These are phyloP conservation scores for Thermochaetoides thermophila DNA, from an alignment of 495 filamentous ascomycete genomes.

Conservation along the genomic window DNA sequence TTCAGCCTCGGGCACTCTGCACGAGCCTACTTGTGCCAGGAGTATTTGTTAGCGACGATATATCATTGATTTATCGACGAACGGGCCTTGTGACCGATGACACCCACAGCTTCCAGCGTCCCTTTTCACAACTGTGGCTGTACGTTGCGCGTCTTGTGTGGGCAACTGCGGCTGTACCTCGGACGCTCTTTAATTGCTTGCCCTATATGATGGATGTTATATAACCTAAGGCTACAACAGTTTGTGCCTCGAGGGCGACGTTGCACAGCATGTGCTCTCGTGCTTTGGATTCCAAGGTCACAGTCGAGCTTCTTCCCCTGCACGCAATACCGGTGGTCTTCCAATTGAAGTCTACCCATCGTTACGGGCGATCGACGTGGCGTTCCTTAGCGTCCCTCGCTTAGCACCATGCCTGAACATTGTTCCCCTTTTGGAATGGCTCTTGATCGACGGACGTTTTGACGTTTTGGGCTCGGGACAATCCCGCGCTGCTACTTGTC, in stretches of 20 bases:
- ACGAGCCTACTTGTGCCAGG: too few species aligned
- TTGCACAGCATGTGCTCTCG: too few species aligned
- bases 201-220: conserved; percentile 17
- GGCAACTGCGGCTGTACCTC: conserved; percentile 20
- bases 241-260: not conserved
- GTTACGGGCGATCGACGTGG: conserved; percentile 21
- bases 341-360: conserved; percentile 16
- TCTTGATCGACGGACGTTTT: conserved; percentile 20
- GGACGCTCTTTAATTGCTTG: conserved; percentile 24
- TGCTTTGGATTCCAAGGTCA: conserved; percentile 6
- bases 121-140: too few species aligned
- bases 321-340: conserved; percentile 20
- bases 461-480: conserved; percentile 17
- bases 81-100: too few species aligned
- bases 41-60: too few species aligned
- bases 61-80: too few species aligned
- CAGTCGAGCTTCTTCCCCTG: conserved; percentile 11
- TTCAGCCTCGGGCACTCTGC: too few species aligned
- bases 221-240: conserved; percentile 5
- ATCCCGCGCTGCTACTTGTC: conserved; percentile 13
- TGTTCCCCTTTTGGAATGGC: conserved; percentile 14
- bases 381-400: conserved; percentile 17
- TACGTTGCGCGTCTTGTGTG: conserved; percentile 6
- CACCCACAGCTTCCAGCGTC: too few species aligned
- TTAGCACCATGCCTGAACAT: conserved; percentile 9